Percentiles rank a stretch among this genome's conserved stretches.
These are phyloP conservation scores for Dalbergia oliveri DNA, from an alignment of 306 rosid species.

Conservation along the genomic window DNA sequence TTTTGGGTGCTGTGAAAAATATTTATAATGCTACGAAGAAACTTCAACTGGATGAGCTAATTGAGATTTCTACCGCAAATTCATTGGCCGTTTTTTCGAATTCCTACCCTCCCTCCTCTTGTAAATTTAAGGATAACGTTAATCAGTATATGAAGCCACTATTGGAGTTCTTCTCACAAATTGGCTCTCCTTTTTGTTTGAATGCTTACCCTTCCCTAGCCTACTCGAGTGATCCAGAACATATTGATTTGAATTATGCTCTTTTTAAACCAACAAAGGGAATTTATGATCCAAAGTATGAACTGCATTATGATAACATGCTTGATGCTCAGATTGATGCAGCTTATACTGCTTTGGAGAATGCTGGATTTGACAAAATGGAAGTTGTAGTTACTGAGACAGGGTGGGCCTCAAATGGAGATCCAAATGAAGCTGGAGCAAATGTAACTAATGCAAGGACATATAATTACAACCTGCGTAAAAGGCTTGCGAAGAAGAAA, in stretches of 20 bases:
- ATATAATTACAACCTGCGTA: conserved; percentile 86
- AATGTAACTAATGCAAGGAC: conserved; percentile 78
- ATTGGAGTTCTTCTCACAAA: conserved; percentile 78
- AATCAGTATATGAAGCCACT: conserved; percentile 89
- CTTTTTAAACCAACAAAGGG: conserved; percentile 82
- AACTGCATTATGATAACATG: conserved; percentile 93
- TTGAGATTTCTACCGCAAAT: conserved; percentile 82
- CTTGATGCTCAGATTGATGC: conserved; percentile 99
- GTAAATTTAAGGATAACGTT: conserved; percentile 69
- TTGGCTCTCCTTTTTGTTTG: conserved; percentile 95
- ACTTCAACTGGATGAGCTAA: conserved; percentile 60
- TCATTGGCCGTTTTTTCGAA: conserved; percentile 78
- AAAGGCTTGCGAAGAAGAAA: conserved; percentile 91
- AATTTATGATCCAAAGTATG: conserved; percentile 69
- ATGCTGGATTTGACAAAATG: conserved; percentile 82
- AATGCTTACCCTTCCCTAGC: conserved; percentile 90
- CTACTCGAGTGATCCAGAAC: conserved; percentile 67
- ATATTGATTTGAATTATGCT: conserved; percentile 89
- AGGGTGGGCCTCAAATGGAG: conserved; percentile 96
- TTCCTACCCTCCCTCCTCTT: conserved; percentile 94
- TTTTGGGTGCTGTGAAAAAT: conserved; percentile 83
- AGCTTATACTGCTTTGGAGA: conserved; percentile 85
- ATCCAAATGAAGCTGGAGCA: conserved; percentile 75
- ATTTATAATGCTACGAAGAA: conserved; percentile 72
- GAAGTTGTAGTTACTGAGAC: conserved; percentile 95